Evolutionary conservation across 164 flowering plant genomes (phyloP).

Genomic region (Akebia trifoliata): DNA sequence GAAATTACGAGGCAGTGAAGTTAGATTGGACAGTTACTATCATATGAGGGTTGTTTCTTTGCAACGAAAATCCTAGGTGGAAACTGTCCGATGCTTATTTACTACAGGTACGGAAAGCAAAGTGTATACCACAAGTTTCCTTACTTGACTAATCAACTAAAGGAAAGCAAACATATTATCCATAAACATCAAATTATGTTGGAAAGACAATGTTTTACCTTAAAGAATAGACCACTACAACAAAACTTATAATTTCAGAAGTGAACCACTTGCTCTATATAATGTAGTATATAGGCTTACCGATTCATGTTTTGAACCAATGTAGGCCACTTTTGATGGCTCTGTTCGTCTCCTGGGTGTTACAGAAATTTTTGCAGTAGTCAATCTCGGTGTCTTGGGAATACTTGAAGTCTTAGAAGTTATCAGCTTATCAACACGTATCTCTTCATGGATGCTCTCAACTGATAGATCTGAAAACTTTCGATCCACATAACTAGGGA

Average conservation of each 20-base stretch:
- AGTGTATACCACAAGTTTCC: too few relatives aligned
- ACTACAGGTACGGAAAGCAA: background rate
- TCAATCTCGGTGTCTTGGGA: constrained; percentile 44
- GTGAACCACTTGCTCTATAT: background rate
- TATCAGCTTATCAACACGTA: constrained; percentile 27
- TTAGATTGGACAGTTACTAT: too few relatives aligned
- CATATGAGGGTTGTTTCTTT: too few relatives aligned
- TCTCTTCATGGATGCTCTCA: constrained; percentile 40
- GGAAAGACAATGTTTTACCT: background rate
- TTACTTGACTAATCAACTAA: too few relatives aligned
- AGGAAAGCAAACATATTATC: too few relatives aligned
- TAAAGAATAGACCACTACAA: background rate
- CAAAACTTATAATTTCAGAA: background rate
- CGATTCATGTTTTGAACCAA: constrained; percentile 39
- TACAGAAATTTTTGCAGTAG: constrained; percentile 47
- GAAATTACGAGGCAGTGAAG: too few relatives aligned
- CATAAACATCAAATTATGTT: too few relatives aligned
- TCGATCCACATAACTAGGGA: constrained; percentile 27
- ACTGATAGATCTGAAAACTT: constrained; percentile 39
- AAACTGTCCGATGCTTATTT: background rate
- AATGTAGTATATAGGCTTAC: constrained; percentile 29
- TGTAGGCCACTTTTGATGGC: constrained; percentile 33
- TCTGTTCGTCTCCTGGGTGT: constrained; percentile 49
- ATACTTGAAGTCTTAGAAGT: constrained; percentile 28
- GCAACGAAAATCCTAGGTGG: too few relatives aligned